A percentile compares a stretch with the other conserved stretches of the same genome.
Conservation (phyloP, 1,284 basidiomycete species). For the Cutaneotrichosporon sp. region DNA sequence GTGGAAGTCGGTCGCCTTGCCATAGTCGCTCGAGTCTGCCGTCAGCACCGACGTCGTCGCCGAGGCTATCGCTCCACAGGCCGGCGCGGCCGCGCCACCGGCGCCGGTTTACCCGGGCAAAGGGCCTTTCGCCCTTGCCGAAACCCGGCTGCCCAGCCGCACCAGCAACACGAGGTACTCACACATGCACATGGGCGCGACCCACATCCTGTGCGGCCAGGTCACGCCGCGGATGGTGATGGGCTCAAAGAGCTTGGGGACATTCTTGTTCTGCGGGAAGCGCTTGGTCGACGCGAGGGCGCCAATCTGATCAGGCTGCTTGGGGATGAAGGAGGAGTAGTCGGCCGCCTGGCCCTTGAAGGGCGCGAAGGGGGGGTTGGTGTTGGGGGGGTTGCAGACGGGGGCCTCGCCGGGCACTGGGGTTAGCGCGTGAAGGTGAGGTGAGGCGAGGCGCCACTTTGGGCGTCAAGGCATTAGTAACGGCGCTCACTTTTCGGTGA, state of each 20-base stretch:
- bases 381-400: slow-evolving; percentile 10
- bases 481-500: background rate
- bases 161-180: slow-evolving; percentile 23
- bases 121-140: too few species aligned
- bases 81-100: too few species aligned
- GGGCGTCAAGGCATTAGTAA: background rate
- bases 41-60: background rate
- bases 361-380: slow-evolving; percentile 19
- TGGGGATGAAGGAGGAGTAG: slow-evolving; percentile 48
- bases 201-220: slow-evolving; percentile 64
- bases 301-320: slow-evolving; percentile 66
- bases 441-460: too few species aligned
- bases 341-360: slow-evolving; percentile 13
- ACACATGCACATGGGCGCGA: slow-evolving; percentile 69
- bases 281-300: slow-evolving; percentile 37
- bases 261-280: slow-evolving; percentile 33
- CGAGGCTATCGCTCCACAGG: too few species aligned
- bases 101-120: too few species aligned
- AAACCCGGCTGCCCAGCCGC: too few species aligned
- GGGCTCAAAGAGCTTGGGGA: slow-evolving; percentile 68
- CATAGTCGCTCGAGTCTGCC: slow-evolving; percentile 67
- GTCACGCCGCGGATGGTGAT: slow-evolving; percentile 64
- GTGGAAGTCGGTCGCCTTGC: slow-evolving; percentile 76
- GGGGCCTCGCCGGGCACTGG: slow-evolving; percentile 5
- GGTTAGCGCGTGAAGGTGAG: background rate